Percentiles rank a stretch among this genome's conserved stretches.
These are phyloP conservation scores for Colletotrichum tamarilloi DNA, from an alignment of 2,329 filamentous ascomycete genomes.

Conservation along the genomic window DNA sequence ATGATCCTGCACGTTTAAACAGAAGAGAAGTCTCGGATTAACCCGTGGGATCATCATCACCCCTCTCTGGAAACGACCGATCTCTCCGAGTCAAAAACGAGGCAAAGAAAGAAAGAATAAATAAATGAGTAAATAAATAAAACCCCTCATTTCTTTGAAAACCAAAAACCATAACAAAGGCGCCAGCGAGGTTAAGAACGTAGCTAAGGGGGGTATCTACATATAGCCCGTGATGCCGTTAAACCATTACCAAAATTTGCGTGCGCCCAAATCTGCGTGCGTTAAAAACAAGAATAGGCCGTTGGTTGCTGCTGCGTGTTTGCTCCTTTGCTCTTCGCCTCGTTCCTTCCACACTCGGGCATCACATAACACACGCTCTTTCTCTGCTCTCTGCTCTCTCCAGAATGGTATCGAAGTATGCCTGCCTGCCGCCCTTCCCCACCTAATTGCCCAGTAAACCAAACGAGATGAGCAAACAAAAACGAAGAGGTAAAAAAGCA, in stretches of 20 bases:
- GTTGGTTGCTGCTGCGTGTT: background rate
- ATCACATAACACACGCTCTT: background rate
- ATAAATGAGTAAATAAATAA: background rate
- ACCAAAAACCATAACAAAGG: background rate
- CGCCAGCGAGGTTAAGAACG: background rate
- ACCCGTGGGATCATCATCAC: background rate
- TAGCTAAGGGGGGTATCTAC: constrained; percentile 15
- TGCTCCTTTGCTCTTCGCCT: background rate
- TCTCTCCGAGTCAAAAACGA: background rate
- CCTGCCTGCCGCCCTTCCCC: background rate
- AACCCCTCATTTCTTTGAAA: background rate
- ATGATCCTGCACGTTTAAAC: too few species aligned
- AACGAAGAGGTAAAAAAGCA: background rate
- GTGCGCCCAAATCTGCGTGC: background rate
- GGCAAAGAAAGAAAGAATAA: background rate
- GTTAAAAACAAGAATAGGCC: background rate
- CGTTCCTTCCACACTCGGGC: background rate
- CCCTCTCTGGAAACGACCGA: background rate
- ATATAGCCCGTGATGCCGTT: constrained; percentile 5
- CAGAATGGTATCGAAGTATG: constrained; percentile 32
- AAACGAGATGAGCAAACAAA: constrained; percentile 13
- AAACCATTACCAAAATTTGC: background rate
- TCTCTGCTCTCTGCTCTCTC: background rate
- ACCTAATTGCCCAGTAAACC: background rate
- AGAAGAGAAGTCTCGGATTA: background rate